Percentiles rank a stretch among this genome's conserved stretches.
These are phyloP conservation scores for Juncus inflexus DNA, from an alignment of 176 grass and related monocot genomes.

Conservation along the genomic window DNA sequence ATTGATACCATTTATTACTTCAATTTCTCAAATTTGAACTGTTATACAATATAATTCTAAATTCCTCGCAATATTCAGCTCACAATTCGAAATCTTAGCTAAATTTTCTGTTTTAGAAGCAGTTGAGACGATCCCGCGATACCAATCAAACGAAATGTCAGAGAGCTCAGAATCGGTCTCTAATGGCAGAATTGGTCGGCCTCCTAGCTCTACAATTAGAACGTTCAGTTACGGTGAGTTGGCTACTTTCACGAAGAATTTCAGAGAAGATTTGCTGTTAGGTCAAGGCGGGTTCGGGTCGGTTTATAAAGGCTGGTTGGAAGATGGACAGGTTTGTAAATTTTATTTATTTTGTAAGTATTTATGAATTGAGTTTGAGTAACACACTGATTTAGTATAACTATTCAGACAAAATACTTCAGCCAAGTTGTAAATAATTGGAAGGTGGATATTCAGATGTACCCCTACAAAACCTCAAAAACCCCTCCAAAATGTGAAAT, in stretches of 20 bases:
- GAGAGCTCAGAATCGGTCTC: not conserved
- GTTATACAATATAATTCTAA: too few species aligned
- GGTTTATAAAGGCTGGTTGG: constrained; percentile 55
- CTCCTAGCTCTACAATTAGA: constrained; percentile 1
- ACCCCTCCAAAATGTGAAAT: too few species aligned
- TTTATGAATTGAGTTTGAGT: too few species aligned
- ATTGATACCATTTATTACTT: too few species aligned
- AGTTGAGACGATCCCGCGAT: not conserved
- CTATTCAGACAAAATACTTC: too few species aligned
- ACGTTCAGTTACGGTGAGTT: constrained; percentile 59
- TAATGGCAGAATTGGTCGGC: not conserved
- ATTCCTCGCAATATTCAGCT: too few species aligned
- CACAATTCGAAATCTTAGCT: not conserved
- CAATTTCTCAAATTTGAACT: too few species aligned
- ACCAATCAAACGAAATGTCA: not conserved
- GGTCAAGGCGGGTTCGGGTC: constrained; percentile 63
- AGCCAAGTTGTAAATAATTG: too few species aligned
- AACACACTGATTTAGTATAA: too few species aligned
- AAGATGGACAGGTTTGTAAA: constrained; percentile 39
- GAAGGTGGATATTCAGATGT: not conserved
- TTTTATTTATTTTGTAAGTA: too few species aligned
- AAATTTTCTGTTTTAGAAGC: not conserved
- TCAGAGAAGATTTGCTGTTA: constrained; percentile 44
- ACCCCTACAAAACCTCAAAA: not conserved
- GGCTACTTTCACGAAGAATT: constrained; percentile 48